Conservation (phyloP, 345 rosid species). For the Syzygium aqueum region DNA sequence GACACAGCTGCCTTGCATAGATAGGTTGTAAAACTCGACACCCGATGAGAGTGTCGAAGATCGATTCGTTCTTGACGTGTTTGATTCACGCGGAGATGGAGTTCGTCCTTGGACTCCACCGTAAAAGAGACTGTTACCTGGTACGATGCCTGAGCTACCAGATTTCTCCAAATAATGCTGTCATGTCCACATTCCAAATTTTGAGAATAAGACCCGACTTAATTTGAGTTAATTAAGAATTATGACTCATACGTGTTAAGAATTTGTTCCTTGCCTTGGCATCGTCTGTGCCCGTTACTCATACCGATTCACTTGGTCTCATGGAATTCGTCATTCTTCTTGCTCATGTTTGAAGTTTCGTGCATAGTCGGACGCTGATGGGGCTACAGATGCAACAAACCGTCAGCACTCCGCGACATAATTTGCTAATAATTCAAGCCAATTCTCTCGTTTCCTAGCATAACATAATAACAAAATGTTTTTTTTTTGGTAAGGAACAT, state of each 20-base stretch:
- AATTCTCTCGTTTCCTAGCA: not conserved
- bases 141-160: too few species aligned
- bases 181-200: not conserved
- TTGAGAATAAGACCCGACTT: not conserved
- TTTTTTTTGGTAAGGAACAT: too few species aligned
- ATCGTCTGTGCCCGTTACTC: not conserved
- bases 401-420: not conserved
- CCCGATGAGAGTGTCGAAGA: too few species aligned
- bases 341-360: not conserved
- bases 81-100: too few species aligned
- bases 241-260: fast-evolving
- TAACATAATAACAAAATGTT: not conserved
- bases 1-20: slow-evolving; percentile 24
- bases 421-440: not conserved
- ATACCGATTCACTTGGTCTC: not conserved
- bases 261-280: not conserved
- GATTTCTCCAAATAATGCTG: too few species aligned
- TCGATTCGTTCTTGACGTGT: too few species aligned
- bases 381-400: not conserved
- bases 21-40: too few species aligned
- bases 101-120: too few species aligned
- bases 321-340: not conserved
- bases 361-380: not conserved
- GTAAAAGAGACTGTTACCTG: too few species aligned
- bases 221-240: too few species aligned